phyloP scores from a whole-genome alignment of 106 monocot genomes.

The Apostasia shenzhenica region DNA sequence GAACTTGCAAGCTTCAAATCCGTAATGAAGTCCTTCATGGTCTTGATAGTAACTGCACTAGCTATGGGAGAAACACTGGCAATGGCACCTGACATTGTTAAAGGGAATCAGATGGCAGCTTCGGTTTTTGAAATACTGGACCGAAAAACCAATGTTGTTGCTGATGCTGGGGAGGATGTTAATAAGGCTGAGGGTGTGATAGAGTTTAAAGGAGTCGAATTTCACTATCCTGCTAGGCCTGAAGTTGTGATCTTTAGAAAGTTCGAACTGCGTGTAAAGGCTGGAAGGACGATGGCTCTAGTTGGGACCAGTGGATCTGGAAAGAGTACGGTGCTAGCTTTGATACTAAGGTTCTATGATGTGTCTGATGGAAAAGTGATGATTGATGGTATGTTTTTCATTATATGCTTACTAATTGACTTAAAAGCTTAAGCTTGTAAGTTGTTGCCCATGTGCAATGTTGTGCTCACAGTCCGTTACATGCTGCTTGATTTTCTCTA shows the following conservation, averaged over 20 bases:
- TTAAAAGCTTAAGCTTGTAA: neutral
- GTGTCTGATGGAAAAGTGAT: constrained; percentile 45
- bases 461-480: neutral
- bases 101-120: constrained; percentile 70
- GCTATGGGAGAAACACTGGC: constrained; percentile 93
- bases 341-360: constrained; percentile 63
- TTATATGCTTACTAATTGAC: neutral
- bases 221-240: constrained; percentile 61
- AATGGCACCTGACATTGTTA: constrained; percentile 61
- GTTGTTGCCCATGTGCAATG: neutral
- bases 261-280: constrained; percentile 46
- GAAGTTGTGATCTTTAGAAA: constrained; percentile 46
- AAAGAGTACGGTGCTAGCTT: constrained; percentile 51
- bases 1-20: constrained; percentile 87
- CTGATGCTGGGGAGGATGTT: constrained; percentile 51
- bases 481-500: neutral
- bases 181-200: constrained; percentile 40
- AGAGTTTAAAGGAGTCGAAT: constrained; percentile 55
- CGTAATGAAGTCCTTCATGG: constrained; percentile 98
- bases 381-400: constrained; percentile 42
- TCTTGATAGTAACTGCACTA: constrained; percentile 84
- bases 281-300: constrained; percentile 65
- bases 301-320: constrained; percentile 73
- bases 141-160: constrained; percentile 43
- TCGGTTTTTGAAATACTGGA: constrained; percentile 75